A percentile compares a stretch with the other conserved stretches of the same genome.
phyloP scores from a whole-genome alignment of 495 filamentous ascomycete species.

The Hypoxylon cercidicola region DNA sequence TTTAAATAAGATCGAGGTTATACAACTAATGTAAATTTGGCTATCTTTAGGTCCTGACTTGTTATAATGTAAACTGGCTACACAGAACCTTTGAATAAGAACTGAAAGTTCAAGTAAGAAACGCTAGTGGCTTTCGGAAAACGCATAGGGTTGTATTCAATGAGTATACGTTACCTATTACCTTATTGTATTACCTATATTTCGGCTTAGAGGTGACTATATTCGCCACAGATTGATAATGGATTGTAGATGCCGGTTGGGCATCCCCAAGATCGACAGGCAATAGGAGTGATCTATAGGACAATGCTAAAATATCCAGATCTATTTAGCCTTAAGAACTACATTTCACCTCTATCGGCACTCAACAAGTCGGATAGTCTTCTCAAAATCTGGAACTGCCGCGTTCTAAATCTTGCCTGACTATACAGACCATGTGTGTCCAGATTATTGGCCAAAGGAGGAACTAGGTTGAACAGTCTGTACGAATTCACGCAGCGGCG shows the following conservation, averaged over 20 bases:
- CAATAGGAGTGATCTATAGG: slow-evolving; percentile 10
- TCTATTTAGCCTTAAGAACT: slow-evolving; percentile 29
- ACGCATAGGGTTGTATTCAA: too few relatives aligned
- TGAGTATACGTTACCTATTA: neutral
- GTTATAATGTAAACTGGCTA: too few relatives aligned
- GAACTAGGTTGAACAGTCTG: neutral
- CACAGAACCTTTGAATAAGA: too few relatives aligned
- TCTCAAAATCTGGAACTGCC: neutral
- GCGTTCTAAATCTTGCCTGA: slow-evolving; percentile 5
- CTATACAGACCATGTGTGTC: slow-evolving; percentile 12
- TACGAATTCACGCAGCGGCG: slow-evolving; percentile 2
- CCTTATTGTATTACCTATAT: neutral
- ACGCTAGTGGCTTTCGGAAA: too few relatives aligned
- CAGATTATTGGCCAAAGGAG: slow-evolving; percentile 11
- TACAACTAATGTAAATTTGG: too few relatives aligned
- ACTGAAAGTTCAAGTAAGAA: too few relatives aligned
- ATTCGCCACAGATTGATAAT: neutral
- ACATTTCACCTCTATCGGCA: slow-evolving; percentile 2
- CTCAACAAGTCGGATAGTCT: neutral
- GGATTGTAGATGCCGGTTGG: neutral
- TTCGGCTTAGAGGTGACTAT: neutral
- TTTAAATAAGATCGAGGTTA: too few relatives aligned
- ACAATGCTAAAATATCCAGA: neutral
- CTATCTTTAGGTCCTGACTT: too few relatives aligned
- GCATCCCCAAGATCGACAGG: slow-evolving; percentile 7